These are phyloP conservation scores for Pseudogymnoascus pannorum DNA, from an alignment of 2,329 filamentous ascomycete species.

Conservation along the genomic window DNA sequence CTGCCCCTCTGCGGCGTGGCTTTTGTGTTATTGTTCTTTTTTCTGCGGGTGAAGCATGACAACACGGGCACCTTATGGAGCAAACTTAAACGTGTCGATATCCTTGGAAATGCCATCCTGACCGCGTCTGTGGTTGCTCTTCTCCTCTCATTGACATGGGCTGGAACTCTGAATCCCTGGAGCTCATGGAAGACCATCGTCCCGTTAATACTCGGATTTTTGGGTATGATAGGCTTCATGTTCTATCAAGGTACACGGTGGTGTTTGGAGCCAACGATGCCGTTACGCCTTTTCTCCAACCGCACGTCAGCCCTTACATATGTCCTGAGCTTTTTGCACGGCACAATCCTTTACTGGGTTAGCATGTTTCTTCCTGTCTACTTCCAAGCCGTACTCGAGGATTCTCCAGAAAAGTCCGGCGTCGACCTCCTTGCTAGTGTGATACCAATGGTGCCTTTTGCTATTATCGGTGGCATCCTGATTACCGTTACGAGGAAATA, in stretches of 20 bases:
- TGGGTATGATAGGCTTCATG: conserved; percentile 5
- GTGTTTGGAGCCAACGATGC: conserved; percentile 6
- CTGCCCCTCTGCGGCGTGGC: conserved; percentile 25
- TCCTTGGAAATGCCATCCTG: conserved; percentile 37
- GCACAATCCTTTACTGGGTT: conserved; percentile 4
- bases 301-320: background rate
- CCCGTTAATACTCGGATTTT: conserved; percentile 29
- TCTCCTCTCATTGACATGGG: conserved; percentile 30
- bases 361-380: conserved; percentile 12
- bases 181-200: conserved; percentile 14
- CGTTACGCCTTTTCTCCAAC: conserved; percentile 10
- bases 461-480: conserved; percentile 8
- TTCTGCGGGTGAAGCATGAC: conserved; percentile 10
- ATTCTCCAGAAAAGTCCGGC: background rate
- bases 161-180: conserved; percentile 10
- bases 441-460: conserved; percentile 25
- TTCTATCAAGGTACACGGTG: conserved; percentile 9
- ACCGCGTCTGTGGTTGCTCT: conserved; percentile 34
- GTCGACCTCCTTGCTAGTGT: background rate
- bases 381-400: conserved; percentile 10
- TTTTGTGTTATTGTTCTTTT: conserved; percentile 8
- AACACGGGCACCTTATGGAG: conserved; percentile 24
- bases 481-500: too few relatives aligned
- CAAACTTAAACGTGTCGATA: conserved; percentile 38
- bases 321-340: conserved; percentile 9